Conservation (phyloP, 1,139 yeast species). For the Trichomonascaceae sp. region DNA sequence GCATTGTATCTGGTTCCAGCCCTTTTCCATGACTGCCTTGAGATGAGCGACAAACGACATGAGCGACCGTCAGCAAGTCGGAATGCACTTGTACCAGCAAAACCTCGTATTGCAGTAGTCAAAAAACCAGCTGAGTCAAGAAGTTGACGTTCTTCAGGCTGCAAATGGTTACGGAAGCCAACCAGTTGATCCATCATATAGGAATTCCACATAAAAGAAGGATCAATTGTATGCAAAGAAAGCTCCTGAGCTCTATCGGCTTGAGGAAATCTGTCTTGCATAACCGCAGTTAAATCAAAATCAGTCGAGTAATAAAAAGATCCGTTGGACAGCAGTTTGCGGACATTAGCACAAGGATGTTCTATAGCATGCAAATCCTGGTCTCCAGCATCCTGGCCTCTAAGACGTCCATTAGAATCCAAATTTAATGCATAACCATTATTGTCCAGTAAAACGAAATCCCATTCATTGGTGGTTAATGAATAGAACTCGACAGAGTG, state of each 20-base stretch:
- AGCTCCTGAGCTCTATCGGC: slow-evolving; percentile 24
- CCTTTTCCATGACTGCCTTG: slow-evolving; percentile 90
- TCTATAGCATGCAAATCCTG: slow-evolving; percentile 34
- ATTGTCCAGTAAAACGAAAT: slow-evolving; percentile 58
- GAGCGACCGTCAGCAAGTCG: slow-evolving; percentile 42
- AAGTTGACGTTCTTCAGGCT: slow-evolving; percentile 47
- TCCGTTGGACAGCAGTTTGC: slow-evolving; percentile 75
- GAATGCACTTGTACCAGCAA: slow-evolving; percentile 69
- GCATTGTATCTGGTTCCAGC: slow-evolving; percentile 96
- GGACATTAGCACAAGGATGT: slow-evolving; percentile 81
- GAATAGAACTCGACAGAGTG: slow-evolving; percentile 82
- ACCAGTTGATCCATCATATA: slow-evolving; percentile 83
- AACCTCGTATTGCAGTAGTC: slow-evolving; percentile 90
- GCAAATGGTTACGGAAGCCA: slow-evolving; percentile 65
- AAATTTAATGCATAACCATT: slow-evolving; percentile 55
- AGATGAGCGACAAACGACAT: slow-evolving; percentile 70
- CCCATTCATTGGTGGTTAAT: slow-evolving; percentile 70
- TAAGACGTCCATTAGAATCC: slow-evolving; percentile 16
- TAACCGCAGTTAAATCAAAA: slow-evolving; percentile 78
- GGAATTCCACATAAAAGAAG: slow-evolving; percentile 94
- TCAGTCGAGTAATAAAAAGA: slow-evolving; percentile 89
- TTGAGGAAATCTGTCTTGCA: slow-evolving; percentile 44
- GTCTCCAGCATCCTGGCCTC: slow-evolving; percentile 2
- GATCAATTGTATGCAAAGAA: slow-evolving; percentile 43
- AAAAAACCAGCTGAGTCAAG: slow-evolving; percentile 74